Percentiles rank a stretch among this genome's conserved stretches.
These are phyloP conservation scores for Botrytis fabae DNA, from an alignment of 2,329 filamentous ascomycete species.

Conservation along the genomic window DNA sequence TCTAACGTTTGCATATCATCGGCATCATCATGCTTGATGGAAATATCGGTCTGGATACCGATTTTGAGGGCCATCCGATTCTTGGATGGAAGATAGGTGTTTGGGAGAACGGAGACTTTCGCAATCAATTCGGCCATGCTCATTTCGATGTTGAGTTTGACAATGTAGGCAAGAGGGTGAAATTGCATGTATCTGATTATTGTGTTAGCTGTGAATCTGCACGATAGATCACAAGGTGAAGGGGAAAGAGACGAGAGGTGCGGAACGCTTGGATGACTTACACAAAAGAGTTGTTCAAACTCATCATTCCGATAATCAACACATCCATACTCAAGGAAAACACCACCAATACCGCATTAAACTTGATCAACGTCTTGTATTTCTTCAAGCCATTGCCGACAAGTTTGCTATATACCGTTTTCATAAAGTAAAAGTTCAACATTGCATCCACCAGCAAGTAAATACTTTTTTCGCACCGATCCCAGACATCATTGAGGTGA, in stretches of 20 bases:
- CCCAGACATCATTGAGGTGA: conserved; percentile 52
- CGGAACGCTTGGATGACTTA: conserved; percentile 30
- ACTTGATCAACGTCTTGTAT: conserved; percentile 44
- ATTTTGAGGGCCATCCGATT: neutral
- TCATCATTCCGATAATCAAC: conserved; percentile 45
- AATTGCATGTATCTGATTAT: conserved; percentile 42
- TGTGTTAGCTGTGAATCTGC: neutral
- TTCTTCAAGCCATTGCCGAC: conserved; percentile 42
- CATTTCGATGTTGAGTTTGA: conserved; percentile 49
- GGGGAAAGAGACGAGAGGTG: neutral
- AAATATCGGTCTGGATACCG: conserved; percentile 9
- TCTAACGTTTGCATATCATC: neutral
- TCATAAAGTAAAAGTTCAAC: conserved; percentile 56
- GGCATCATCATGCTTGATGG: conserved; percentile 2
- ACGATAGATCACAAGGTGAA: neutral
- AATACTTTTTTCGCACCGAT: conserved; percentile 53
- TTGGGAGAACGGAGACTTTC: conserved; percentile 26
- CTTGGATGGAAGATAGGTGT: conserved; percentile 1
- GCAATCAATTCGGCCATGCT: conserved; percentile 46
- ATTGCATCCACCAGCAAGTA: conserved; percentile 52
- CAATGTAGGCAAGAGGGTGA: conserved; percentile 46
- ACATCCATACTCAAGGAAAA: conserved; percentile 47
- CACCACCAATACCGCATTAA: conserved; percentile 45
- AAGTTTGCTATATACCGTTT: conserved; percentile 43
- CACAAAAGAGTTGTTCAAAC: conserved; percentile 41